These are phyloP conservation scores for Besnoitia besnoiti DNA, from an alignment of 169 alveolate species.

Conservation along the genomic window DNA sequence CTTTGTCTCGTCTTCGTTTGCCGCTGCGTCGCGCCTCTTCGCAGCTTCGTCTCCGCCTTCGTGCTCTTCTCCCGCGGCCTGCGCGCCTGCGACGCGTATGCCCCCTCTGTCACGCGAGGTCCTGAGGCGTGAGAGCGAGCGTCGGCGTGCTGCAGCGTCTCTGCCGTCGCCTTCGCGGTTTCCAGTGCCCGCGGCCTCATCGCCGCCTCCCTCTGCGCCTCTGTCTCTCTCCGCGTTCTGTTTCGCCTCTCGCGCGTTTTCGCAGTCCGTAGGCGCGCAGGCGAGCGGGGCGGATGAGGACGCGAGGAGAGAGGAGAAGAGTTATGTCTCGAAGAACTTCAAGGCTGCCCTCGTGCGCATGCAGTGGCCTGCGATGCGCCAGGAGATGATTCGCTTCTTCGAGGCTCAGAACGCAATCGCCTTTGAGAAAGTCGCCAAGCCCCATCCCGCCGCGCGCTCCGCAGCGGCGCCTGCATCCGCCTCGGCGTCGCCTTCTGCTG, in stretches of 20 bases:
- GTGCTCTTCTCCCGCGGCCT: not conserved
- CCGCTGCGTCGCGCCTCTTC: not conserved
- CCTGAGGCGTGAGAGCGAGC: too few species aligned
- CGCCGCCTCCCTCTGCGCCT: not conserved
- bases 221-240: not conserved
- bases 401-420: constrained; percentile 14
- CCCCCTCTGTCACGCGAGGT: too few species aligned
- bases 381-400: constrained; percentile 48
- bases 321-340: not conserved
- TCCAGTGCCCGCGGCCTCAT: not conserved
- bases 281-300: not conserved
- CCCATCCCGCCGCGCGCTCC: not conserved
- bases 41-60: not conserved
- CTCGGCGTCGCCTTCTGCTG: not conserved
- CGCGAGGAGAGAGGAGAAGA: not conserved
- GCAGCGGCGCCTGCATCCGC: not conserved
- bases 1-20: not conserved
- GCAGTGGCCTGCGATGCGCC: constrained; percentile 52
- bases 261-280: not conserved
- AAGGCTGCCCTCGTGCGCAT: constrained; percentile 4
- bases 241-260: not conserved
- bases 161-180: too few species aligned
- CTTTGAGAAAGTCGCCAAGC: not conserved
- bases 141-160: too few species aligned
- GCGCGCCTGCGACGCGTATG: too few species aligned